Evolutionary conservation across 805 yeast genomes (phyloP).

Genomic region (Wickerhamomyces chaumierensis): DNA sequence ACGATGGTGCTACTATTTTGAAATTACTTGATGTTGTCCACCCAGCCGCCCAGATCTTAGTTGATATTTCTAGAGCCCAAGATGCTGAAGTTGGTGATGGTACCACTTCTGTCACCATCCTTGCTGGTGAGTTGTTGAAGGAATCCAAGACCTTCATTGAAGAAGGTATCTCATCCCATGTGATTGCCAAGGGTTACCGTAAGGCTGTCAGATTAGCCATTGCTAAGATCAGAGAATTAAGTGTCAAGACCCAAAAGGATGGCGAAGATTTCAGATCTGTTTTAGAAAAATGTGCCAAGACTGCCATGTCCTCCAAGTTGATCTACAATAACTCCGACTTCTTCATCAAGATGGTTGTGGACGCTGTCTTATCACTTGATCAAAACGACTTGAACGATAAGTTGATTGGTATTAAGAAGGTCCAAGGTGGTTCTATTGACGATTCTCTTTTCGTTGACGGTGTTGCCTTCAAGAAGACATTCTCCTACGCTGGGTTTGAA

Average conservation of each 20-base stretch:
- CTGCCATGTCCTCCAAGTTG: conserved; percentile 95
- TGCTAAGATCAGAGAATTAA: conserved; percentile 58
- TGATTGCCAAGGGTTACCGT: conserved; percentile 79
- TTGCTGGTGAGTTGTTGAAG: conserved; percentile 90
- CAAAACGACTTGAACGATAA: conserved; percentile 78
- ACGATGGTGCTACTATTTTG: conserved; percentile 96
- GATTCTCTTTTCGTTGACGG: conserved; percentile 85
- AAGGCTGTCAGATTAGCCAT: conserved; percentile 74
- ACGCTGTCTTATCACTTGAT: conserved; percentile 83
- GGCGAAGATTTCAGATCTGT: conserved; percentile 51
- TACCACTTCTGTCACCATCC: conserved; percentile 87
- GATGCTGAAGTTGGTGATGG: conserved; percentile 99
- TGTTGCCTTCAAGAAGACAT: conserved; percentile 95
- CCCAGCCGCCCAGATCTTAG: conserved; percentile 95
- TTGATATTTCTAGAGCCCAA: conserved; percentile 89
- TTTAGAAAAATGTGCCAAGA: conserved; percentile 84
- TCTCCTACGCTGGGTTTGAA: conserved; percentile 96
- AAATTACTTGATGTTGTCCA: conserved; percentile 90
- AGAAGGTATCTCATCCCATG: conserved; percentile 90
- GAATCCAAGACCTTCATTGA: conserved; percentile 87
- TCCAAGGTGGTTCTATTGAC: conserved; percentile 94
- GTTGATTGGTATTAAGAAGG: conserved; percentile 87
- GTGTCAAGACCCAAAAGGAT: conserved; percentile 53
- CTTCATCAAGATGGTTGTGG: conserved; percentile 94
- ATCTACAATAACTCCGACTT: conserved; percentile 80